Evolutionary conservation across 2,329 filamentous ascomycete genomes (phyloP).

Genomic region (Xylaria sp.): DNA sequence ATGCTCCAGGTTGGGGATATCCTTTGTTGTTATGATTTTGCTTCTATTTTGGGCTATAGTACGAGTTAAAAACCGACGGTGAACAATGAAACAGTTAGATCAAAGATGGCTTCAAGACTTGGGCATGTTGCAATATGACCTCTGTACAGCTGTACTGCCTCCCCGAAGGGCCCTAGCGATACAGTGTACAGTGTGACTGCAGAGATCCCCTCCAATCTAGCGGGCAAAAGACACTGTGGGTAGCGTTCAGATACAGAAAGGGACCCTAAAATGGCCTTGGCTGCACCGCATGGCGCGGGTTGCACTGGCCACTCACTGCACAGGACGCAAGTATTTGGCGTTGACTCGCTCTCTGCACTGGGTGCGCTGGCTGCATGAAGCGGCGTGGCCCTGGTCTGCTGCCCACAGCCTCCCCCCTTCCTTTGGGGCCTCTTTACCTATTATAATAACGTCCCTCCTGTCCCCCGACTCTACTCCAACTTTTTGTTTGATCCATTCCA

Average conservation of each 20-base stretch:
- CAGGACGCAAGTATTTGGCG: neutral
- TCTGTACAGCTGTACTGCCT: neutral
- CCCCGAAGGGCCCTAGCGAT: neutral
- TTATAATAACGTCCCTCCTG: slow-evolving; percentile 50
- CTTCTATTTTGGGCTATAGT: neutral
- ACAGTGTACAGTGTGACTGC: neutral
- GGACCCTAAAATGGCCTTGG: slow-evolving; percentile 24
- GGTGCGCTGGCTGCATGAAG: slow-evolving; percentile 26
- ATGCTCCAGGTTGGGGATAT: neutral
- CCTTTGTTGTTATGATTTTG: slow-evolving; percentile 1
- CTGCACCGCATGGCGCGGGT: slow-evolving; percentile 17
- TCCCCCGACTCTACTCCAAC: slow-evolving; percentile 49
- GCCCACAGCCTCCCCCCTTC: slow-evolving; percentile 30
- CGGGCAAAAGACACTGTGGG: neutral
- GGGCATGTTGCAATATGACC: neutral
- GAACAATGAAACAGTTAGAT: neutral
- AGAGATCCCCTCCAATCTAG: neutral
- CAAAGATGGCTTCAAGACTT: neutral
- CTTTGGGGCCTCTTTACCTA: slow-evolving; percentile 32
- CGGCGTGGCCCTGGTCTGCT: slow-evolving; percentile 13
- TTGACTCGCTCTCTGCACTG: slow-evolving; percentile 14
- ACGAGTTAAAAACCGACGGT: neutral
- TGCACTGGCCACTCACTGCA: slow-evolving; percentile 5
- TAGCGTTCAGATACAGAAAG: slow-evolving; percentile 14
- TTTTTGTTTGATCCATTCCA: slow-evolving; percentile 47